Base-by-base conservation (phyloP, 148 eudicot species). In the Gaultheria prostrata region DNA sequence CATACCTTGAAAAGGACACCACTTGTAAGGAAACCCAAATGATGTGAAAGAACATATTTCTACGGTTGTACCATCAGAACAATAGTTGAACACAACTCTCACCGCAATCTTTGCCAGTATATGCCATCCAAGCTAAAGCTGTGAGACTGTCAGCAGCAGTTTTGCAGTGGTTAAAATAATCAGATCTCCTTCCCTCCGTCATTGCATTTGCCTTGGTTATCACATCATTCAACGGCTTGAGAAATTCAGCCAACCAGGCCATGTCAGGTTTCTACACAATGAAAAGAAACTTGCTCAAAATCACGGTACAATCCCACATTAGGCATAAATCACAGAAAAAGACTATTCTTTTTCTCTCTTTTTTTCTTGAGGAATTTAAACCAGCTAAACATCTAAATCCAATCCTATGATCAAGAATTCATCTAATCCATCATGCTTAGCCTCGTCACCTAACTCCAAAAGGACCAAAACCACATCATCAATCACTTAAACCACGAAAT, bases 71-170 rank as follows among this genome's bases (percentile, higher is more conserved):
- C 12, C 53, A 0, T 13, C 15, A 51, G 56, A 14, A 51, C 13
- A n/a, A 74, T 33, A 39, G 49, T 82, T 85, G 59, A 80, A 35
- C 70, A n/a, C 21, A 35, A 2, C 33, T 82, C 97, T 80, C 70
- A 96, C 98, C 98, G 77, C 98, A 96, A 82, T 91, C 97, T 89
- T 96, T 95, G 50, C 98, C 98, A 39, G 98, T 92, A 83, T 89
- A 96, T 15, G 97, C 98, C 86, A 96, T 93, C 98, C 98, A 96
- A 83, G 94, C 98, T 82, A 96, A 87, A 86, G 97, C 98, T 79
- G 92, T 82, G 83, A 96, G 93, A 86, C 98, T 96, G 86, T 94
- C 98, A 35, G 92, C 92, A 84, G 89, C 84, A 83, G 93, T 56
- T 88, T 94, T 96, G 80, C 90, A 88, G 91, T 96, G 98, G 86